Percentiles rank a stretch among this genome's conserved stretches.
Conservation (phyloP, 2,329 filamentous ascomycete species). For the Sphaerostilbella broomeana region DNA sequence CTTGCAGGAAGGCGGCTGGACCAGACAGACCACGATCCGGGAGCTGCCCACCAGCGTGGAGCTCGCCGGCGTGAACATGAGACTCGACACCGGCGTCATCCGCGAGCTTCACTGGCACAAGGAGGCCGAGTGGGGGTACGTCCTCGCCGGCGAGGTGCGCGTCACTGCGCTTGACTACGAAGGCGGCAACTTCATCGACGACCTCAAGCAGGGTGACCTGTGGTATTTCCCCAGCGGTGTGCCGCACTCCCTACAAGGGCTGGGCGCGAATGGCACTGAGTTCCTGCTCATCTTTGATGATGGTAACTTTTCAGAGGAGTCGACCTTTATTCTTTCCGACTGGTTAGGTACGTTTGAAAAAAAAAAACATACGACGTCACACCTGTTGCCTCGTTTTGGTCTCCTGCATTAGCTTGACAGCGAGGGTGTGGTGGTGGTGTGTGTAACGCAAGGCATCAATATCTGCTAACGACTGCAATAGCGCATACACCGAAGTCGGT, state of each 20-base stretch:
- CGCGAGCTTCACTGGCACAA: constrained; percentile 78
- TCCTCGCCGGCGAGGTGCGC: constrained; percentile 63
- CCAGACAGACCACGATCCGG: constrained; percentile 62
- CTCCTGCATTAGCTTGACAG: no score
- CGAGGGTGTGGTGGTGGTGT: no score
- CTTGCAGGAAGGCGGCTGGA: constrained; percentile 67
- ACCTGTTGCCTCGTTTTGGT: no score
- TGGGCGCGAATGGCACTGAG: constrained; percentile 54
- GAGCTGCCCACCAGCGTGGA: constrained; percentile 61
- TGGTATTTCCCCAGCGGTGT: constrained; percentile 78
- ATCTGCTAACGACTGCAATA: constrained; percentile 19
- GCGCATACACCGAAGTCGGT: constrained; percentile 67
- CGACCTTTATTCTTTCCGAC: constrained; percentile 67
- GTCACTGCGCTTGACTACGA: constrained; percentile 69
- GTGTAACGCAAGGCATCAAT: no score
- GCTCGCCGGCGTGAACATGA: constrained; percentile 72
- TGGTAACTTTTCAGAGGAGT: constrained; percentile 50
- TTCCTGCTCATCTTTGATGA: constrained; percentile 45
- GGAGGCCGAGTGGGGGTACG: constrained; percentile 72
- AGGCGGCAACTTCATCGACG: constrained; percentile 70
- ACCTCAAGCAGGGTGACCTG: constrained; percentile 67
- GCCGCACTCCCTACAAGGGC: constrained; percentile 69
- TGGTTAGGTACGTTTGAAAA: constrained; percentile 52
- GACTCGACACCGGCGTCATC: constrained; percentile 64
- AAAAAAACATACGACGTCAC: not conserved